These are phyloP conservation scores for Suhomyces canberraensis DNA, from an alignment of 805 yeast species.

Conservation along the genomic window DNA sequence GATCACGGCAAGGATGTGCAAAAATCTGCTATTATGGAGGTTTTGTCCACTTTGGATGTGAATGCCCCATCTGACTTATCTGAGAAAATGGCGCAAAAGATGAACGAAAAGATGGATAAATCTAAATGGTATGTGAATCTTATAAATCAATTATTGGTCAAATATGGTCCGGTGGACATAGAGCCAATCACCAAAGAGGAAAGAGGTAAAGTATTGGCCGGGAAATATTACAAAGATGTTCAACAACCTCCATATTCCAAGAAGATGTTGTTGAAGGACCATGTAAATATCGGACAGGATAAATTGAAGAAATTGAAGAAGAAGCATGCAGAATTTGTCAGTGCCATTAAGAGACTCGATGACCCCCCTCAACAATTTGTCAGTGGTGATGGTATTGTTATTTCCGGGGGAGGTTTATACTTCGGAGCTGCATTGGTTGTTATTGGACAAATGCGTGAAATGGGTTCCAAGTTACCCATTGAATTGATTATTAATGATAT, in stretches of 20 bases:
- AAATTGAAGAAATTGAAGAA: constrained; percentile 20
- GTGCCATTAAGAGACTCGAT: constrained; percentile 20
- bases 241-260: constrained; percentile 13
- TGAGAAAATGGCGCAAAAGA: constrained; percentile 6
- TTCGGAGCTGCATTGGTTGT: constrained; percentile 28
- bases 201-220: constrained; percentile 12
- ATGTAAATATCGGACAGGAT: constrained; percentile 14
- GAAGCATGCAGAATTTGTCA: constrained; percentile 26
- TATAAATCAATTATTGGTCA: constrained; percentile 11
- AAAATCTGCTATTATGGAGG: constrained; percentile 12
- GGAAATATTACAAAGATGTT: constrained; percentile 10
- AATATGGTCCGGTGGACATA: constrained; percentile 11
- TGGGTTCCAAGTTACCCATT: constrained; percentile 32
- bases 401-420: constrained; percentile 27
- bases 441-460: constrained; percentile 28
- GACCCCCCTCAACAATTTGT: constrained; percentile 24
- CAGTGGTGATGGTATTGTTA: constrained; percentile 34
- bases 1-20: constrained; percentile 8
- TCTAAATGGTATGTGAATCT: constrained; percentile 10
- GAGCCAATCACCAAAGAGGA: constrained; percentile 12
- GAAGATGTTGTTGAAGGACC: constrained; percentile 9
- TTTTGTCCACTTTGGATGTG: constrained; percentile 8
- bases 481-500: constrained; percentile 29
- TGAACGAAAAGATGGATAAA: constrained; percentile 8
- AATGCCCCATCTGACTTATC: constrained; percentile 9